Percentiles rank a stretch among this genome's conserved stretches.
phyloP scores from a whole-genome alignment of 1,284 basidiomycete genomes.

The Inonotus obliquus region DNA sequence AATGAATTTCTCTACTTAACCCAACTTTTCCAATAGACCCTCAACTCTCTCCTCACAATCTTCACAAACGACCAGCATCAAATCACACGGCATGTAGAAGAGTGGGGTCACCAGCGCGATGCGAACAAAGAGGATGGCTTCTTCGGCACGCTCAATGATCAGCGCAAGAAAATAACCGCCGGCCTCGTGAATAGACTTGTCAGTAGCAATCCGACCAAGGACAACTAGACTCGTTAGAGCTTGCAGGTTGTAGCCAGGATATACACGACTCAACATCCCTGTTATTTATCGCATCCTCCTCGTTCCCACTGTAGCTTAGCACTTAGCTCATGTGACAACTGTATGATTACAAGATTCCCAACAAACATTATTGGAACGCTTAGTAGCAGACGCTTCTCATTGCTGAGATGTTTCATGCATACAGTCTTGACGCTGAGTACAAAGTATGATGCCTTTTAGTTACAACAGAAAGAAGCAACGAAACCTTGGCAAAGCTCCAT shows the following conservation, averaged over 20 bases:
- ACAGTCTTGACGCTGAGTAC: background rate
- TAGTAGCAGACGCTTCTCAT: background rate
- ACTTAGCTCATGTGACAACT: background rate
- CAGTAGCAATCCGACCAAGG: constrained; percentile 22
- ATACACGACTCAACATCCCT: no score
- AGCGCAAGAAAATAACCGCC: constrained; percentile 42
- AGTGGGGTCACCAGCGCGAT: constrained; percentile 44
- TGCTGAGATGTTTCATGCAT: background rate
- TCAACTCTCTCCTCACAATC: constrained; percentile 45
- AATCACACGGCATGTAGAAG: constrained; percentile 40
- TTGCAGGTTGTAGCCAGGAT: no score
- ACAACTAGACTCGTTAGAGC: no score
- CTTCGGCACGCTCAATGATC: constrained; percentile 43
- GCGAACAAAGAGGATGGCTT: constrained; percentile 41
- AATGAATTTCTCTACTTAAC: background rate
- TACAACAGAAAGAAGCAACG: background rate
- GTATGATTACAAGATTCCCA: no score
- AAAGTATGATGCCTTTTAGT: background rate
- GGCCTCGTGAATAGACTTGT: constrained; percentile 33
- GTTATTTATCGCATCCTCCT: background rate
- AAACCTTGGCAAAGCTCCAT: background rate
- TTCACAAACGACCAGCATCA: constrained; percentile 36
- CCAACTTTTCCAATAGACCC: constrained; percentile 25
- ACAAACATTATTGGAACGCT: no score
- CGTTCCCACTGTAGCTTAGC: background rate